A percentile compares a stretch with the other conserved stretches of the same genome.
These are phyloP conservation scores for Acer campestre DNA, from an alignment of 345 rosid species.

Conservation along the genomic window DNA sequence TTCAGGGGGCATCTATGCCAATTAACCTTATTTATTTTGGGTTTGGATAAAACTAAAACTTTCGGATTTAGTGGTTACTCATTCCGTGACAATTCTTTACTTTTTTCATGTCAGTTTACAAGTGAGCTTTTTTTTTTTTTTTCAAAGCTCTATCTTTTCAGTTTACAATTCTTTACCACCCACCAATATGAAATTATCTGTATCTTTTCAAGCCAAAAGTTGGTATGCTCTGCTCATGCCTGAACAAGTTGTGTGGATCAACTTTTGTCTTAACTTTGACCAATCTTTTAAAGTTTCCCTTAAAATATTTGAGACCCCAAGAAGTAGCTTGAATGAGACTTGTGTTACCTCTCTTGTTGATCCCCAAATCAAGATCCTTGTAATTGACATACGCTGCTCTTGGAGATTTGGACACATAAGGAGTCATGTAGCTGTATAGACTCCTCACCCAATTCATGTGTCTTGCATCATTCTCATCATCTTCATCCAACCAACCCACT, in stretches of 20 bases:
- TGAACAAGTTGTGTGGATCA: slow-evolving; percentile 56
- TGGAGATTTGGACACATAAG: slow-evolving; percentile 56
- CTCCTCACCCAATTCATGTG: slow-evolving; percentile 43
- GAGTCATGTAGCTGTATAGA: slow-evolving; percentile 47
- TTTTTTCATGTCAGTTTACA: too few species aligned
- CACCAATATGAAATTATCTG: too few species aligned
- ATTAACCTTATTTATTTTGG: too few species aligned
- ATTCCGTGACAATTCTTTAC: too few species aligned
- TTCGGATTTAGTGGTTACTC: too few species aligned
- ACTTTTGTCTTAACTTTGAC: slow-evolving; percentile 46
- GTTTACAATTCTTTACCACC: too few species aligned
- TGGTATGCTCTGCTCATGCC: slow-evolving; percentile 68
- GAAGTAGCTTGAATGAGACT: slow-evolving; percentile 34
- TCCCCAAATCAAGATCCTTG: slow-evolving; percentile 65
- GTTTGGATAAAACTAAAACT: too few species aligned
- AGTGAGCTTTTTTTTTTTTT: too few species aligned
- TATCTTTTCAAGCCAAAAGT: background rate
- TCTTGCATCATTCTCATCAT: background rate
- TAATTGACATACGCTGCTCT: slow-evolving; percentile 61
- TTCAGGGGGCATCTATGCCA: too few species aligned
- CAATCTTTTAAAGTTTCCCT: slow-evolving; percentile 50
- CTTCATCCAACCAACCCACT: slow-evolving; percentile 39
- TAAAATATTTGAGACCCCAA: slow-evolving; percentile 57
- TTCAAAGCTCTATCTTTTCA: too few species aligned
- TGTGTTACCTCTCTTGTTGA: slow-evolving; percentile 27